Percentiles rank a stretch among this genome's conserved stretches.
Evolutionary conservation across 768 basidiomycete genomes (phyloP).

Genomic region (Phylloporus scabripes): DNA sequence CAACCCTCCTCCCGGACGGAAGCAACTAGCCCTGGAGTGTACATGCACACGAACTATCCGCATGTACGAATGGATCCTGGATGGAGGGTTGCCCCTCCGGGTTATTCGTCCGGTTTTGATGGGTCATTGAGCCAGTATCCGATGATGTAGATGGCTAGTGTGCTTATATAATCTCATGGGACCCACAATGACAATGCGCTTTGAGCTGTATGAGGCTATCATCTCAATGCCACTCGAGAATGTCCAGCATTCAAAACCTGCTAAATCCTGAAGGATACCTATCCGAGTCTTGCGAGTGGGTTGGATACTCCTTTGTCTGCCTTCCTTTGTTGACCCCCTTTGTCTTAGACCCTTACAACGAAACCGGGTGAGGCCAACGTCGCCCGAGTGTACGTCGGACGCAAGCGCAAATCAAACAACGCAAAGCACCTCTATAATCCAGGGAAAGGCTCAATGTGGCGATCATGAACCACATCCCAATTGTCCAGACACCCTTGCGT

Average conservation of each 20-base stretch:
- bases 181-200: constrained; percentile 28
- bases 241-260: constrained; percentile 53
- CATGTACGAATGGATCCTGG: constrained; percentile 10
- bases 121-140: constrained; percentile 17
- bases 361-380: constrained; percentile 23
- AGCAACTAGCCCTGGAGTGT: constrained; percentile 4
- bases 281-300: constrained; percentile 40
- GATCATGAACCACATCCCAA: constrained; percentile 64
- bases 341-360: constrained; percentile 27
- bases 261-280: constrained; percentile 49
- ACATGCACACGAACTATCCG: constrained; percentile 17
- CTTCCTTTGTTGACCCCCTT: constrained; percentile 19
- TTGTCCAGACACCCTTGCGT: constrained; percentile 72
- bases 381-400: constrained; percentile 35
- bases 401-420: constrained; percentile 27
- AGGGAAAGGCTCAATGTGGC: constrained; percentile 25
- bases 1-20: constrained; percentile 5
- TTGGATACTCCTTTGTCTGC: constrained; percentile 8
- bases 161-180: constrained; percentile 28
- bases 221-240: constrained; percentile 28
- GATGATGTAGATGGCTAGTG: constrained; percentile 11
- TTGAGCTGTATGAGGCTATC: constrained; percentile 9
- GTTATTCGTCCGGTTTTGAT: constrained; percentile 20
- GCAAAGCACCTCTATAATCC: constrained; percentile 15
- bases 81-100: constrained; percentile 17